These are phyloP conservation scores for Flagelloscypha sp. DNA, from an alignment of 768 basidiomycete genomes.

Conservation along the genomic window DNA sequence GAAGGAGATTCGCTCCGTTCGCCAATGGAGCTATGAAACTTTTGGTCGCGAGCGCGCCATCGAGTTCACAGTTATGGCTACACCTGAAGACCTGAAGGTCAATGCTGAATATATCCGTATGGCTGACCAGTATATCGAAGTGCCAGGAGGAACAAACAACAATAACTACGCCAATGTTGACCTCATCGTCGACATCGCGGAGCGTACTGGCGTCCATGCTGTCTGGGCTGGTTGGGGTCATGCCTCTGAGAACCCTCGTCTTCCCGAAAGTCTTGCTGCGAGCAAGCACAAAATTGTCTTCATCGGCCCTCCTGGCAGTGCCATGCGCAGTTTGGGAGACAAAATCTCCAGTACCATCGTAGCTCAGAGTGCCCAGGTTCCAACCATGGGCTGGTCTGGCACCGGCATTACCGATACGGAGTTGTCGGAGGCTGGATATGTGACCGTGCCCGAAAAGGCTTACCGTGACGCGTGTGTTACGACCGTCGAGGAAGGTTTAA, in stretches of 20 bases:
- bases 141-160: constrained; percentile 96
- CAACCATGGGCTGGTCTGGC: constrained; percentile 99
- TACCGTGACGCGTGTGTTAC: constrained; percentile 86
- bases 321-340: constrained; percentile 98
- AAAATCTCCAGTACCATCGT: constrained; percentile 99
- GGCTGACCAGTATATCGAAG: constrained; percentile 99
- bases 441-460: constrained; percentile 87
- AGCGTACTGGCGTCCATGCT: constrained; percentile 94
- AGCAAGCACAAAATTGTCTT: constrained; percentile 96
- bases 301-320: constrained; percentile 97
- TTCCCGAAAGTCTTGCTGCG: constrained; percentile 88
- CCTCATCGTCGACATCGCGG: constrained; percentile 95
- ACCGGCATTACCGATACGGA: constrained; percentile 85
- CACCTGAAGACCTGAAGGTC: constrained; percentile 96
- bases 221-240: constrained; percentile 99
- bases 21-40: constrained; percentile 99
- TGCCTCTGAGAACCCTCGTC: constrained; percentile 95
- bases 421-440: constrained; percentile 80
- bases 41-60: constrained; percentile 94
- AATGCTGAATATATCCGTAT: constrained; percentile 99
- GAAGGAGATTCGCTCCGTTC: constrained; percentile 96
- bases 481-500: constrained; percentile 78
- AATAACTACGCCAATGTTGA: constrained; percentile 99
- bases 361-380: constrained; percentile 91
- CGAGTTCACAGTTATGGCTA: constrained; percentile 99